phyloP scores from a whole-genome alignment of 2,329 filamentous ascomycete species.

The Microcyclospora tardicrescens region DNA sequence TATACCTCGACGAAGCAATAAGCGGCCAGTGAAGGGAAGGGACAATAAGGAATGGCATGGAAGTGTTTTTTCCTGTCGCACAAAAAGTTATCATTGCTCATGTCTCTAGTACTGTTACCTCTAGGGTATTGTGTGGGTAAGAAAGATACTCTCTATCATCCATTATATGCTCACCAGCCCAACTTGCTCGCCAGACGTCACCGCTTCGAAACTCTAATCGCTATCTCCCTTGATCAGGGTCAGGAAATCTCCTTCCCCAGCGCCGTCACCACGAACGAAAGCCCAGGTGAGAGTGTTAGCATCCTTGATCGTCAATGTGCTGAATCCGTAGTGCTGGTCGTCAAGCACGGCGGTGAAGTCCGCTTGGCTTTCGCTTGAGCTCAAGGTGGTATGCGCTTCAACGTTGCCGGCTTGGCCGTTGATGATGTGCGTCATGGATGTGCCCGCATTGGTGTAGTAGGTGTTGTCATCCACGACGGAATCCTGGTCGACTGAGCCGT shows the following conservation, averaged over 20 bases:
- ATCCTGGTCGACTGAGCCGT: slow-evolving; percentile 30
- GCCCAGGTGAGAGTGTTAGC: slow-evolving; percentile 31
- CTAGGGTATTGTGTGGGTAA: too few species aligned
- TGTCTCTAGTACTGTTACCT: too few species aligned
- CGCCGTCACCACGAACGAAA: slow-evolving; percentile 30
- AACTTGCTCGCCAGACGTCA: too few species aligned
- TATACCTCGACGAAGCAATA: too few species aligned
- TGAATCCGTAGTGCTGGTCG: slow-evolving; percentile 36
- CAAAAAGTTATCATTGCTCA: too few species aligned
- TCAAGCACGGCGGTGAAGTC: slow-evolving; percentile 35
- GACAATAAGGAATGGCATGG: too few species aligned
- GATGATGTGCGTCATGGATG: slow-evolving; percentile 37
- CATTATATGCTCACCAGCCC: too few species aligned
- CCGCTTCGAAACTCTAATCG: too few species aligned
- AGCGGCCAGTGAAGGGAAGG: too few species aligned
- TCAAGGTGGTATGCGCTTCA: slow-evolving; percentile 35
- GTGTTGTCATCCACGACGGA: slow-evolving; percentile 37
- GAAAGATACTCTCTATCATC: too few species aligned
- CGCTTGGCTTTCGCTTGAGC: slow-evolving; percentile 18
- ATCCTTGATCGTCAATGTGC: slow-evolving; percentile 33
- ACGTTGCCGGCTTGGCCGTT: slow-evolving; percentile 44
- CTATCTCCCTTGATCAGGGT: slow-evolving; percentile 9
- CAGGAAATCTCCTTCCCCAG: slow-evolving; percentile 11
- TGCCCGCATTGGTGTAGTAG: slow-evolving; percentile 35
- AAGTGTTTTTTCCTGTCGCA: too few species aligned